Conservation (phyloP, 495 filamentous ascomycete genomes). For the Viridothelium virens region DNA sequence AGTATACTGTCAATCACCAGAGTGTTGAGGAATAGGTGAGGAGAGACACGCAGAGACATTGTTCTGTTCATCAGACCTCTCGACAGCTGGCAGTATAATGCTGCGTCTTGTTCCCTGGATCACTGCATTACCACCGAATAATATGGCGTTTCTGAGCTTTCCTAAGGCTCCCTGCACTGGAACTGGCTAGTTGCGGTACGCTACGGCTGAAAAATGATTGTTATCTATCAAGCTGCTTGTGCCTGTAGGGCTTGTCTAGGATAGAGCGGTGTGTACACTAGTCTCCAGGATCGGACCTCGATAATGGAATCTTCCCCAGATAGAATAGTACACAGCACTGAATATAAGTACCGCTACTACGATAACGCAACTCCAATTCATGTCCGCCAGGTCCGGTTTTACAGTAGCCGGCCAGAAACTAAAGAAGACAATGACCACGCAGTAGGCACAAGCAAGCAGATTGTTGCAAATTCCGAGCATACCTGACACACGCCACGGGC, state of each 20-base stretch:
- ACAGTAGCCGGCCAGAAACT: constrained; percentile 22
- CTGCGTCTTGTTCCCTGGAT: neutral
- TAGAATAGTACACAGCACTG: constrained; percentile 25
- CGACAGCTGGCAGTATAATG: neutral
- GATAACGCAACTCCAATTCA: constrained; percentile 27
- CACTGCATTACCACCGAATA: neutral
- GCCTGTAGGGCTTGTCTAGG: neutral
- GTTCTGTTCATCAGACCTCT: neutral
- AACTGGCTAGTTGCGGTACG: neutral
- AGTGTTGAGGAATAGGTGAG: too few relatives aligned
- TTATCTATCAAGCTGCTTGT: constrained; percentile 11
- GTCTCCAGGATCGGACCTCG: constrained; percentile 18
- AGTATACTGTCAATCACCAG: too few relatives aligned
- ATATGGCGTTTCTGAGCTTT: neutral
- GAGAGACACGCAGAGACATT: too few relatives aligned
- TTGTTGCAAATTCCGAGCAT: constrained; percentile 24
- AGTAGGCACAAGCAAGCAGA: constrained; percentile 23
- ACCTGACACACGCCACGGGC: constrained; percentile 24
- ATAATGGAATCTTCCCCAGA: constrained; percentile 40
- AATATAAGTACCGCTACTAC: constrained; percentile 24
- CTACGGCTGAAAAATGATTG: neutral
- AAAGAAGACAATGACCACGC: constrained; percentile 26
- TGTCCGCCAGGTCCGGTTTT: constrained; percentile 21
- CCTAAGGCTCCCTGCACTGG: neutral
- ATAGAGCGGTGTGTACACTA: neutral